These are phyloP conservation scores for Eucalyptus regnans DNA, from an alignment of 345 rosid species.

Conservation along the genomic window DNA sequence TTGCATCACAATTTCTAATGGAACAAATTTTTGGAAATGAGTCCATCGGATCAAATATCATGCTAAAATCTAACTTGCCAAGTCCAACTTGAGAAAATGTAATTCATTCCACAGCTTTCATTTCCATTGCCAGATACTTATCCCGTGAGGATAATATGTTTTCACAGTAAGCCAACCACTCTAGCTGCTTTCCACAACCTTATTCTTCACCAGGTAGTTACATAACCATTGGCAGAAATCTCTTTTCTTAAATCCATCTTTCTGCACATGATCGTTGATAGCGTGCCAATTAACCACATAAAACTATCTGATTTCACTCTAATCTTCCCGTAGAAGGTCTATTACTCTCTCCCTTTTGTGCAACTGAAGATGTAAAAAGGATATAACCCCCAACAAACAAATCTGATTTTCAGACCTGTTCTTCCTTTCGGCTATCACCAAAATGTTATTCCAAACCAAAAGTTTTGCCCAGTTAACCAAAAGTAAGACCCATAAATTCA, in stretches of 20 bases:
- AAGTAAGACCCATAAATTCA: not conserved
- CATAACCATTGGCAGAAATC: not conserved
- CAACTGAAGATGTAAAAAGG: not conserved
- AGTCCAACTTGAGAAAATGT: not conserved
- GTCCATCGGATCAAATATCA: not conserved
- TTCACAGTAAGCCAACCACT: no score
- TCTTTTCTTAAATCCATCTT: not conserved
- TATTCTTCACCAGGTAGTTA: not conserved
- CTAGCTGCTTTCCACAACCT: no score
- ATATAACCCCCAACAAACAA: not conserved
- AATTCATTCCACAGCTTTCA: not conserved
- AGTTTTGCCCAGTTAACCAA: not conserved
- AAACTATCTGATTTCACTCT: not conserved
- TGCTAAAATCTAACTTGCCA: not conserved
- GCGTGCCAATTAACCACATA: not conserved
- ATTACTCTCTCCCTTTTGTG: not conserved
- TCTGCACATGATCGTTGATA: not conserved
- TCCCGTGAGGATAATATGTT: no score
- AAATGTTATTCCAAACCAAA: not conserved
- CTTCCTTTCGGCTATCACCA: not conserved
- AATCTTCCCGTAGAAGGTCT: not conserved
- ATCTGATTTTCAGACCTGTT: not conserved
- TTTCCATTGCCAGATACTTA: not conserved
- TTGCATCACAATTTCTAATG: not conserved
- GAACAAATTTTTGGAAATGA: not conserved